Conservation (phyloP, 1,284 basidiomycete genomes). For the Irpex lacteus region DNA sequence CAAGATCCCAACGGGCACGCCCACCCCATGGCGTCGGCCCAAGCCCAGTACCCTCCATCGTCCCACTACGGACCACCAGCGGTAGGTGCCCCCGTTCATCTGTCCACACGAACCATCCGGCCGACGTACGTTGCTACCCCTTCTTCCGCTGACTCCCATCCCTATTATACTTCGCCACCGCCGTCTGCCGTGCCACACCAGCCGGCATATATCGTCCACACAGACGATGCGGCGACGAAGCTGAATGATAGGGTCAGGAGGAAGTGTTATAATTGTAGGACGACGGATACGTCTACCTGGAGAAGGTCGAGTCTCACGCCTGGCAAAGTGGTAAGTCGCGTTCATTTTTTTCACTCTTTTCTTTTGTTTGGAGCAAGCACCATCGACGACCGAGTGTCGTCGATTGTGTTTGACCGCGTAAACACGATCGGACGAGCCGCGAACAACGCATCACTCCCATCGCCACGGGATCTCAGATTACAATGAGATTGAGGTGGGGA, state of each 20-base stretch:
- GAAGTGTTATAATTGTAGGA: conserved; percentile 78
- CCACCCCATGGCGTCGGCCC: too few relatives aligned
- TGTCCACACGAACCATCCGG: conserved; percentile 25
- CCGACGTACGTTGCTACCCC: conserved; percentile 22
- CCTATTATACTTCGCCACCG: conserved; percentile 7
- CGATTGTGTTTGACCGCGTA: not conserved
- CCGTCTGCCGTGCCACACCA: conserved; percentile 9
- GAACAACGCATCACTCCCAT: not conserved
- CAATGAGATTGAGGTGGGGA: not conserved
- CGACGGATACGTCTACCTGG: conserved; percentile 84
- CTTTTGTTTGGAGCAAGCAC: not conserved
- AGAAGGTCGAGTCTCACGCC: conserved; percentile 70
- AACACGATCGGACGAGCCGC: too few relatives aligned
- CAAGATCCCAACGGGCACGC: conserved; percentile 1
- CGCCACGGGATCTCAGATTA: not conserved
- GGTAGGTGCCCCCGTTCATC: conserved; percentile 9
- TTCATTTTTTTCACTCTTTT: not conserved
- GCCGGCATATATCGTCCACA: conserved; percentile 47
- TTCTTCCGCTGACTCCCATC: conserved; percentile 27
- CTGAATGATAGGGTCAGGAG: conserved; percentile 71
- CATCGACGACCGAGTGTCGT: not conserved
- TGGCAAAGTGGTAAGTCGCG: conserved; percentile 68
- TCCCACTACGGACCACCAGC: conserved; percentile 22
- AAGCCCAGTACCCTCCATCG: conserved; percentile 13
- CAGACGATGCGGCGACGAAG: conserved; percentile 75